These are phyloP conservation scores for Glutinoglossum americanum DNA, from an alignment of 495 filamentous ascomycete species.

Conservation along the genomic window DNA sequence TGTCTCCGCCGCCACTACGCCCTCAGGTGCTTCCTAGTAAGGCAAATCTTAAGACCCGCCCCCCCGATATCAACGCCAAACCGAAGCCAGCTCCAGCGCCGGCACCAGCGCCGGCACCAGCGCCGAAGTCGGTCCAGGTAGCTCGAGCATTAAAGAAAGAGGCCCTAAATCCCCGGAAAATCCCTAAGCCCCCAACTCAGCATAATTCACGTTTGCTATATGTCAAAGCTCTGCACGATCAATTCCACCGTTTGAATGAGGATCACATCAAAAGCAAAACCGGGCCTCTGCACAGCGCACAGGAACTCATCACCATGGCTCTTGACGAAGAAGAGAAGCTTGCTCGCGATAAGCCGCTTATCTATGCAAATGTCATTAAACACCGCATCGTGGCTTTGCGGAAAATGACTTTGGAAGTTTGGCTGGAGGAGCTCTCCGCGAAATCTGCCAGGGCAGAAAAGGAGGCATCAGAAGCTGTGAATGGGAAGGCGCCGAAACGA, in stretches of 20 bases:
- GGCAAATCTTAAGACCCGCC: background rate
- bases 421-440: constrained; percentile 25
- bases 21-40: background rate
- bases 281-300: constrained; percentile 35
- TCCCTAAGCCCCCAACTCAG: constrained; percentile 45
- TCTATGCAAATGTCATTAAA: constrained; percentile 70
- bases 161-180: constrained; percentile 45
- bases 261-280: constrained; percentile 28
- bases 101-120: background rate
- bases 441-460: constrained; percentile 22
- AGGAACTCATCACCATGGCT: constrained; percentile 54
- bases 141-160: background rate
- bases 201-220: constrained; percentile 46
- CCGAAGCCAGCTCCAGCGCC: background rate
- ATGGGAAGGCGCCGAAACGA: background rate
- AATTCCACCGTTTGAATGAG: constrained; percentile 49
- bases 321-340: constrained; percentile 69
- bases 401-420: constrained; percentile 46
- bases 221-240: constrained; percentile 49
- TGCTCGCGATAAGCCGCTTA: constrained; percentile 36
- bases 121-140: background rate
- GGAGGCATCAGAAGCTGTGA: constrained; percentile 8
- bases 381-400: constrained; percentile 51
- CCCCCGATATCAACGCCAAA: background rate
- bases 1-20: background rate